A percentile compares a stretch with the other conserved stretches of the same genome.
phyloP scores from a whole-genome alignment of 176 grass and related monocot species.

The maize (Zea mays) region DNA sequence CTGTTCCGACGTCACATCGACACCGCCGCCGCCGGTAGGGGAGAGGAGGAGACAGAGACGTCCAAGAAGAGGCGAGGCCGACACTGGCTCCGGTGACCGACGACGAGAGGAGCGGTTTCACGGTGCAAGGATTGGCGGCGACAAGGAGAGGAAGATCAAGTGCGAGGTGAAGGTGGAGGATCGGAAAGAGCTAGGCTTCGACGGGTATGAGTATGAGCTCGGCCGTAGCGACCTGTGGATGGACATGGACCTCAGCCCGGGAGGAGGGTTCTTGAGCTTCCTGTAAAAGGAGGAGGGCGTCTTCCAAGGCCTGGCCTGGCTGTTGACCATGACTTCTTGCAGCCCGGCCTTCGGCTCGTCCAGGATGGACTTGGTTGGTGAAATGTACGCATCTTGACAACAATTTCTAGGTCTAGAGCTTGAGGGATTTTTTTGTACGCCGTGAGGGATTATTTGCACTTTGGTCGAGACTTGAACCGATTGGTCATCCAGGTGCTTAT shows the following conservation, averaged over 20 bases:
- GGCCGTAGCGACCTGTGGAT: conserved; percentile 46
- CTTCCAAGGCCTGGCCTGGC: conserved; percentile 47
- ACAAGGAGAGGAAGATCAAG: conserved; percentile 48
- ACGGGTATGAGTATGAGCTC: conserved; percentile 5
- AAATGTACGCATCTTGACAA: conserved; percentile 32
- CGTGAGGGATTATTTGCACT: conserved; percentile 18
- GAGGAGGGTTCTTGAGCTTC: conserved; percentile 51
- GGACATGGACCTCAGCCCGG: conserved; percentile 51
- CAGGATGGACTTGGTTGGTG: conserved; percentile 50
- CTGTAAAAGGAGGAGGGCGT: conserved; percentile 54
- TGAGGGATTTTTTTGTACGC: neutral
- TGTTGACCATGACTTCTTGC: conserved; percentile 37
- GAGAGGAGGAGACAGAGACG: neutral
- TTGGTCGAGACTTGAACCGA: conserved; percentile 12
- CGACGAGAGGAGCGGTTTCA: neutral
- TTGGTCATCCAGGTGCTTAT: conserved; percentile 3
- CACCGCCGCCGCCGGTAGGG: neutral
- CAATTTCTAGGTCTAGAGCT: no score
- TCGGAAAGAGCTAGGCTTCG: conserved; percentile 27
- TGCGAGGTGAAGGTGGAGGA: conserved; percentile 60
- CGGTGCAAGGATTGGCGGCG: conserved; percentile 24
- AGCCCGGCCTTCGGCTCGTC: conserved; percentile 41
- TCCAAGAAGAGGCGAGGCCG: conserved; percentile 40
- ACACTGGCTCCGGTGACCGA: neutral
- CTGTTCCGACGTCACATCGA: no score